Evolutionary conservation across 2,329 filamentous ascomycete genomes (phyloP), one percentile per base, ranked within the genome.

Genomic region (Pseudogymnoascus sp.): DNA sequence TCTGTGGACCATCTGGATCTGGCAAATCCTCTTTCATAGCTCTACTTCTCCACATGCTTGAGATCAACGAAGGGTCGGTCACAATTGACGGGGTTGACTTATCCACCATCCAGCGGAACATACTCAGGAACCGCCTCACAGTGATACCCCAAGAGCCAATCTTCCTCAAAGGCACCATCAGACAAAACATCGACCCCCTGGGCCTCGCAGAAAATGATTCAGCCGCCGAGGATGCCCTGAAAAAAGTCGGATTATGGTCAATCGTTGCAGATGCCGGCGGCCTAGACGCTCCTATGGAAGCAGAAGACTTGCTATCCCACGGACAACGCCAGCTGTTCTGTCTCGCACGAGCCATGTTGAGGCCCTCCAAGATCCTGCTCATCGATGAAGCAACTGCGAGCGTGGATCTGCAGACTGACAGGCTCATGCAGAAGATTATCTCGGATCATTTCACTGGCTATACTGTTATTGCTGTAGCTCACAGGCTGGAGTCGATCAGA

Each of bases 1-100:
- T 83, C 5, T 80, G 79, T 60, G 81, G 81, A 2, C 77, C 80
- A 0, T 81, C 78, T 5, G 80, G 80, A 64, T 82, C 79, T 61
- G 80, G 81, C 1, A 82, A 83, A 69, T 79, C 76, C 0, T 80
- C 79, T 0, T 71, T 82, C 1, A 69, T 81, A 0, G 71, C 78
- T 1, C 73, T 76, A 0, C 71, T 84, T 1, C 74, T 82, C 15
- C 76, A 79, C 4, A 74, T 83, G 48, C 66, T 82, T 2, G 78
- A 82, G 18, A 67, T 77, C 1, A 72, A 72, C 1, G 60, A 68
- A 2, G 77, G 78, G 15, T 71, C 64, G 5, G 77, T 84, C 39
- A 68, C 61, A 1, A 73, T 84, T 12, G 79, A 82, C 52, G 74
- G 70, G 0, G 62, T 78, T 4, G 75, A 79, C 36, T 68, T 82